These are phyloP conservation scores for Amphicarpaea edgeworthii DNA, from an alignment of 306 rosid species.

Conservation along the genomic window DNA sequence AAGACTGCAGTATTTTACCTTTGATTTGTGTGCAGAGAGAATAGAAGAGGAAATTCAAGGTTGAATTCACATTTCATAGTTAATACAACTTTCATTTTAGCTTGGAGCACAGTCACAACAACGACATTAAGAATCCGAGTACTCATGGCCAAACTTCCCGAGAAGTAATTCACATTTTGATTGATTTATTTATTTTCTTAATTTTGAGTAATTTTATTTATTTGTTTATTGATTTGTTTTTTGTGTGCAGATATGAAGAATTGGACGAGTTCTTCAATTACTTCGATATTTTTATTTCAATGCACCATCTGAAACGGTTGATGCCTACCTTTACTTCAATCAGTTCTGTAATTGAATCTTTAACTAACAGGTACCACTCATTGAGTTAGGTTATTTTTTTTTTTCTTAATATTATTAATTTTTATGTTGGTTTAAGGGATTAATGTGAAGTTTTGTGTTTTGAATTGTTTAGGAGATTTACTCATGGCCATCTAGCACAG, in stretches of 20 bases:
- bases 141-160: too few species aligned
- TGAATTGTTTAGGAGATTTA: conserved; percentile 73
- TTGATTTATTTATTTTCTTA: not conserved
- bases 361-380: conserved; percentile 66
- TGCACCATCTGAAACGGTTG: too few species aligned
- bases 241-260: conserved; percentile 50
- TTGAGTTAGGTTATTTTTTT: not conserved
- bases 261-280: conserved; percentile 62
- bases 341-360: too few species aligned
- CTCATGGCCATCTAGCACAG: conserved; percentile 73
- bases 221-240: too few species aligned
- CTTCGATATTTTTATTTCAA: conserved; percentile 63
- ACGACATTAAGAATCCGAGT: too few species aligned
- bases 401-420: not conserved
- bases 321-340: too few species aligned
- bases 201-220: not conserved
- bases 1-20: too few species aligned
- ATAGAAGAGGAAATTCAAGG: too few species aligned
- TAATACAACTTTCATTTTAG: too few species aligned
- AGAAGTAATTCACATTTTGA: conserved; percentile 42
- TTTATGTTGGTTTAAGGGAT: not conserved
- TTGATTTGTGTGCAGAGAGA: too few species aligned
- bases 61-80: too few species aligned
- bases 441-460: conserved; percentile 6
- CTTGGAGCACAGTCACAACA: too few species aligned